Evolutionary conservation across 2,329 filamentous ascomycete species (phyloP), one percentile per base, ranked within the genome.

Genomic region (Epichloe hybrida): DNA sequence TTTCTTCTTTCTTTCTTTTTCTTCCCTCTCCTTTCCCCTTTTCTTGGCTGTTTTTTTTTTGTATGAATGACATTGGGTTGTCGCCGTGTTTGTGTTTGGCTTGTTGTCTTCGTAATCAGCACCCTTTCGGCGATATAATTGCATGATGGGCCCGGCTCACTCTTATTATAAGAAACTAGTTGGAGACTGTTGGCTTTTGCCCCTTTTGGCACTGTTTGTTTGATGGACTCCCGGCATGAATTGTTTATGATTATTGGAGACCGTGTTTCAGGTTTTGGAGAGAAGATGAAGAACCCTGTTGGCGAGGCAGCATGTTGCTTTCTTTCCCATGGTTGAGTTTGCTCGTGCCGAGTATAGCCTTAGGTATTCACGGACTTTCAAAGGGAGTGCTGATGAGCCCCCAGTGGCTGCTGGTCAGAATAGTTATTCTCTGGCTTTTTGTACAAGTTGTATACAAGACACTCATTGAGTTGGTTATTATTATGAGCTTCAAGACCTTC

Each of bases 141-240:
- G 27, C 27, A 34, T 45, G 42, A n/a, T 20, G 17, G 45, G 45
- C 45, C 15, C 13, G 45, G 45, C 45, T 38, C 13, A 11, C 35
- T 46, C 21, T 23, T 46, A 20, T 38, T 46, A 4, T 17, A 45
- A 45, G 34, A 8, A 38, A 8, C 34, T 27, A 46, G 7, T 38
- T 46, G 45, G 45, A 46, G 45, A 46, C 20, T 27, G 49, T 45
- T 50, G 35, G 49, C 48, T 49, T 31, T 39, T 36, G 8, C 36
- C 7, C 11, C 21, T 38, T 21, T 36, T 37, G 11, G 11, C 20
- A 46, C 34, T 8, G 7, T 27, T 31, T 34, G 8, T 17, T 44
- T 34, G n/a, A n/a, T 12, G 34, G 15, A 35, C 42, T 13, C 20
- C 12, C 20, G 11, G 43, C 43, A 45, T 35, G 43, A 31, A 35